Evolutionary conservation across 1,284 basidiomycete species (phyloP).

Genomic region (Chiua sp.): DNA sequence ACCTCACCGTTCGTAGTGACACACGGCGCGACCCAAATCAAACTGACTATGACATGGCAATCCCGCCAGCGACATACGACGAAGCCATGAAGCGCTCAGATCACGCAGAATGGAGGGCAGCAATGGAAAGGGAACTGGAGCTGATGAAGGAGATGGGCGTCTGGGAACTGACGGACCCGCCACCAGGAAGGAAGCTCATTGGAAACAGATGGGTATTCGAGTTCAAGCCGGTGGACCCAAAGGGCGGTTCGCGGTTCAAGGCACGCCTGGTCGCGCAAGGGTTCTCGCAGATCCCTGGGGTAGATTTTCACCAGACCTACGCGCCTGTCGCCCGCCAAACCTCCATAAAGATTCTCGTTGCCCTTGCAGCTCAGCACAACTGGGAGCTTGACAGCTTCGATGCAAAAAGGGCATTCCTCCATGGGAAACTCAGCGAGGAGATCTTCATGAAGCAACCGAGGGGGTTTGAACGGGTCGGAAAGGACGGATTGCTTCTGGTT

Average conservation of each 20-base stretch:
- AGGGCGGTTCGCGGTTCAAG: constrained; percentile 30
- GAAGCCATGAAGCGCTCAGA: no score
- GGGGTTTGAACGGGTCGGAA: constrained; percentile 5
- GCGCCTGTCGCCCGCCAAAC: constrained; percentile 27
- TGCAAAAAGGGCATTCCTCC: constrained; percentile 7
- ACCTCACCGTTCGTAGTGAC: no score
- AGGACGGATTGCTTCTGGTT: background rate
- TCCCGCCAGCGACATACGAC: no score
- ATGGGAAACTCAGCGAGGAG: constrained; percentile 6
- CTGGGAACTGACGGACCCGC: no score
- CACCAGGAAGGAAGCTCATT: no score
- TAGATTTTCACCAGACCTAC: constrained; percentile 41
- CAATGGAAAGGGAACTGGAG: no score
- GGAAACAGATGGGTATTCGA: no score
- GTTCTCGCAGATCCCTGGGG: constrained; percentile 41
- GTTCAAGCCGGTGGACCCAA: background rate
- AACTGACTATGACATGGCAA: no score
- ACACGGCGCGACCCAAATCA: no score
- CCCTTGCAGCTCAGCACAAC: constrained; percentile 17
- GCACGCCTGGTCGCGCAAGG: constrained; percentile 46
- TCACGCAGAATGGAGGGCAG: no score
- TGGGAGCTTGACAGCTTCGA: constrained; percentile 26
- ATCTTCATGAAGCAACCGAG: constrained; percentile 16
- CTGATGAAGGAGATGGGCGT: no score
- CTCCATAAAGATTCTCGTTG: constrained; percentile 32